phyloP scores from a whole-genome alignment of 169 alveolate genomes.

The Eimeria falciformis region DNA sequence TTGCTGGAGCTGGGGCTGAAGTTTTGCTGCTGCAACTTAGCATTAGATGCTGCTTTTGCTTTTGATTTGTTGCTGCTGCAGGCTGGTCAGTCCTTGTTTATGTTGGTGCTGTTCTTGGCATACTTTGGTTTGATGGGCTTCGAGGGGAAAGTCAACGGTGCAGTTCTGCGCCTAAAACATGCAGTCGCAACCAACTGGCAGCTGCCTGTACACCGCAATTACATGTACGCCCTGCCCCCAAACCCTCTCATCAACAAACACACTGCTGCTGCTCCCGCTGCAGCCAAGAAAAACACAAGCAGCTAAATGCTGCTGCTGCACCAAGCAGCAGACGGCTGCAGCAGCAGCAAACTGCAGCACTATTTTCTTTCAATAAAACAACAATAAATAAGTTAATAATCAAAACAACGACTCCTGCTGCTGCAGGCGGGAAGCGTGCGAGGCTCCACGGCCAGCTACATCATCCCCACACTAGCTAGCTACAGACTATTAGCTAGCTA shows the following conservation, averaged over 20 bases:
- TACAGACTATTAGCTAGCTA: background rate
- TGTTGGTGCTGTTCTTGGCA: slow-evolving; percentile 31
- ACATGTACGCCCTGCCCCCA: slow-evolving; percentile 59
- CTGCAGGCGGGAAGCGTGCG: too few species aligned
- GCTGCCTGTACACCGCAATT: slow-evolving; percentile 50
- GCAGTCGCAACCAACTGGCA: slow-evolving; percentile 46
- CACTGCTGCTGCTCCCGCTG: slow-evolving; percentile 10
- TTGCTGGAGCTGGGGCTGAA: background rate
- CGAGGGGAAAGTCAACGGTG: slow-evolving; percentile 66
- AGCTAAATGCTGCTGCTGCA: background rate
- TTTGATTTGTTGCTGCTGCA: background rate
- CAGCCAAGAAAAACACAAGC: slow-evolving; percentile 15
- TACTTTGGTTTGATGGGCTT: slow-evolving; percentile 48
- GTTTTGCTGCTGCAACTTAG: background rate
- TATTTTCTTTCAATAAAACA: too few species aligned
- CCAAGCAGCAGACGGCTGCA: background rate
- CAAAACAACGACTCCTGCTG: too few species aligned
- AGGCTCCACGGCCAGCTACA: too few species aligned
- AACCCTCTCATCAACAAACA: slow-evolving; percentile 45
- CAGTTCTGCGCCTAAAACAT: slow-evolving; percentile 43
- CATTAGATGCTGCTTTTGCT: background rate
- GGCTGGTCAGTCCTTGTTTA: slow-evolving; percentile 57
- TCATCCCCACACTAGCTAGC: too few species aligned
- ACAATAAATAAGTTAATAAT: too few species aligned
- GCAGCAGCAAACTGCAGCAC: too few species aligned